These are phyloP conservation scores for Miscanthus lutarioriparius DNA, from an alignment of 176 grass and related monocot genomes.

Conservation along the genomic window DNA sequence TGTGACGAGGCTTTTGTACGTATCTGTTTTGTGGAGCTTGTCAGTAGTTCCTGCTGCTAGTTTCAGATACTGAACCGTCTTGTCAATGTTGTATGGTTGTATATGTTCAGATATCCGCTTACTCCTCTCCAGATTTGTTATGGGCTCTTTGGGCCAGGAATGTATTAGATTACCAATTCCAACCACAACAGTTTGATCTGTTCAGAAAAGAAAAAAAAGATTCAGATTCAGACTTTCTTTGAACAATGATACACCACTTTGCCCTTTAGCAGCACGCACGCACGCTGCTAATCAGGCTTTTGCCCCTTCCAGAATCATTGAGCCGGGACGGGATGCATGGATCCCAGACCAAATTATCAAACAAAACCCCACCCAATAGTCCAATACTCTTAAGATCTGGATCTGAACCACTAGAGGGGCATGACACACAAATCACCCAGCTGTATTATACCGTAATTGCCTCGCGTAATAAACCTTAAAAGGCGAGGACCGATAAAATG, in stretches of 20 bases:
- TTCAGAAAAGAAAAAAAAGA: conserved; percentile 6
- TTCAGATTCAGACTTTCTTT: conserved; percentile 8
- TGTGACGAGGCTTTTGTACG: conserved; percentile 3
- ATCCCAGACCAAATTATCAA: conserved; percentile 25
- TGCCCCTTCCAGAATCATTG: conserved; percentile 42
- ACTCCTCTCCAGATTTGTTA: neutral
- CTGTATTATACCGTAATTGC: conserved; percentile 8
- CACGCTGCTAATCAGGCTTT: conserved; percentile 54
- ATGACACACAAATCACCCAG: conserved; percentile 3
- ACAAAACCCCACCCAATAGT: conserved; percentile 10
- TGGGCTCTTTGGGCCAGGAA: neutral
- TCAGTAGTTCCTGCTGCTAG: neutral
- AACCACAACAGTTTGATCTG: conserved; percentile 5
- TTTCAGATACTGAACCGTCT: conserved; percentile 9
- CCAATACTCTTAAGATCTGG: conserved; percentile 37
- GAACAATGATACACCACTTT: conserved; percentile 38
- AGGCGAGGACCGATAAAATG: neutral
- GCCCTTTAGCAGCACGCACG: conserved; percentile 36
- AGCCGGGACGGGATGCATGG: conserved; percentile 26
- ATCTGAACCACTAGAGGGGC: conserved; percentile 16
- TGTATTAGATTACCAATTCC: neutral
- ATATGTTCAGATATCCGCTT: neutral
- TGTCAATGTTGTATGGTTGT: neutral
- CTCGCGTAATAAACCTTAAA: neutral
- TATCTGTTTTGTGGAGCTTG: neutral